Percentiles rank a stretch among this genome's conserved stretches.
Conservation (phyloP, 2,329 filamentous ascomycete species). For the Penicillium digitatum region DNA sequence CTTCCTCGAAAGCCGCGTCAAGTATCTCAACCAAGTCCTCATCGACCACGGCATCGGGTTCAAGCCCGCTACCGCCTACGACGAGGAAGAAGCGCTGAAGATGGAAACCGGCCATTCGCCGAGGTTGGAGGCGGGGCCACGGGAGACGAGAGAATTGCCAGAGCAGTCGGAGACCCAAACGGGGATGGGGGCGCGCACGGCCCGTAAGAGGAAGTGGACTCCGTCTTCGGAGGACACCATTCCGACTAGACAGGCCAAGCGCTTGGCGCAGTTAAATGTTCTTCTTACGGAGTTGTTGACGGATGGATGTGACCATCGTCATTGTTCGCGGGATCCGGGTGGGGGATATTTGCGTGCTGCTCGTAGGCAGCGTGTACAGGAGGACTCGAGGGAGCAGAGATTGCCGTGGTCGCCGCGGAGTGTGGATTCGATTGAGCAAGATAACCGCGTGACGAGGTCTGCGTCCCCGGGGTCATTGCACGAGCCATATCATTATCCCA, state of each 20-base stretch:
- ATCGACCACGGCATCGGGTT: constrained; percentile 61
- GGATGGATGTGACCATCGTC: not conserved
- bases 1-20: constrained; percentile 74
- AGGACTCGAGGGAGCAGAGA: not conserved
- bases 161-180: not conserved
- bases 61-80: constrained; percentile 60
- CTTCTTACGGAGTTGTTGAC: constrained; percentile 3
- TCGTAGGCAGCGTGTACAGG: not conserved
- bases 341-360: not conserved
- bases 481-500: not conserved
- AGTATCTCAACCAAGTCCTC: constrained; percentile 69
- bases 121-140: not conserved
- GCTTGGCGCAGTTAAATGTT: constrained; percentile 4
- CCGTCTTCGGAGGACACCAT: not conserved
- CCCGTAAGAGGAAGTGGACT: constrained; percentile 1
- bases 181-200: not conserved
- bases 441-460: not conserved
- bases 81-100: constrained; percentile 38
- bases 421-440: constrained; percentile 2
- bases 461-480: not conserved
- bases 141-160: not conserved
- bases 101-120: not conserved
- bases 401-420: constrained; percentile 5
- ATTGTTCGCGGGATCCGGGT: not conserved
- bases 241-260: not conserved